Conservation (phyloP, 192 early-diverging fungal species). For the Phlyctochytrium arcticum region DNA sequence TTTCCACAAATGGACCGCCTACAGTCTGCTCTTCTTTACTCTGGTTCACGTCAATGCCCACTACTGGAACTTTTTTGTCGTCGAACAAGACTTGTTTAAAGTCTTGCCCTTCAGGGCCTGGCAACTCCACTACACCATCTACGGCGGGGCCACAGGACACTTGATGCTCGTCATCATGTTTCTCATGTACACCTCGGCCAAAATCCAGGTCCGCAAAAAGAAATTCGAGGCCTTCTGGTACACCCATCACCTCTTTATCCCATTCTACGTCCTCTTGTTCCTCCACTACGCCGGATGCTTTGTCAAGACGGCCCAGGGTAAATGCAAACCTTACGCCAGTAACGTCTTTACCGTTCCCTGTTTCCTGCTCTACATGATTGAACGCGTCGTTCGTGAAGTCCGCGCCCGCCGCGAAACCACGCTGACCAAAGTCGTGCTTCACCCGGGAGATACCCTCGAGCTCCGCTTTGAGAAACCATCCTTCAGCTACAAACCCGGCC, state of each 20-base stretch:
- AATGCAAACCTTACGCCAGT: slow-evolving; percentile 33
- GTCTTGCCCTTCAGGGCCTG: slow-evolving; percentile 15
- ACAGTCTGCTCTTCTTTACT: slow-evolving; percentile 61
- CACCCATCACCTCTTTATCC: slow-evolving; percentile 70
- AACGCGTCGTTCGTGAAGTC: slow-evolving; percentile 61
- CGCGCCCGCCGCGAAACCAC: slow-evolving; percentile 53
- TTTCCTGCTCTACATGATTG: slow-evolving; percentile 57
- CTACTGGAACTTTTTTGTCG: slow-evolving; percentile 52
- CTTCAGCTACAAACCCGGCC: slow-evolving; percentile 52
- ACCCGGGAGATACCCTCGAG: slow-evolving; percentile 65
- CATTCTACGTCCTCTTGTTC: slow-evolving; percentile 63
- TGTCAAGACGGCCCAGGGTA: slow-evolving; percentile 37
- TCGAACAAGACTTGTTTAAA: slow-evolving; percentile 12
- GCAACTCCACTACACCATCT: slow-evolving; percentile 30
- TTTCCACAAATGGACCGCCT: slow-evolving; percentile 71
- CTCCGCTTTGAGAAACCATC: slow-evolving; percentile 66
- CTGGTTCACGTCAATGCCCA: slow-evolving; percentile 56
- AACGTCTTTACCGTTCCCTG: slow-evolving; percentile 24
- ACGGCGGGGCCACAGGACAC: slow-evolving; percentile 65
- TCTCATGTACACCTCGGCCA: slow-evolving; percentile 55
- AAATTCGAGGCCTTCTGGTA: slow-evolving; percentile 78
- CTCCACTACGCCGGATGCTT: slow-evolving; percentile 52
- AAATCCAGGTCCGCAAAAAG: slow-evolving; percentile 45
- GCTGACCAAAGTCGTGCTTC: slow-evolving; percentile 68
- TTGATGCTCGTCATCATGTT: slow-evolving; percentile 58